Evolutionary conservation across 139 green algal genomes (phyloP), one percentile per base, ranked within the genome.

Genomic region (Deuterostichococcus epilithicus): DNA sequence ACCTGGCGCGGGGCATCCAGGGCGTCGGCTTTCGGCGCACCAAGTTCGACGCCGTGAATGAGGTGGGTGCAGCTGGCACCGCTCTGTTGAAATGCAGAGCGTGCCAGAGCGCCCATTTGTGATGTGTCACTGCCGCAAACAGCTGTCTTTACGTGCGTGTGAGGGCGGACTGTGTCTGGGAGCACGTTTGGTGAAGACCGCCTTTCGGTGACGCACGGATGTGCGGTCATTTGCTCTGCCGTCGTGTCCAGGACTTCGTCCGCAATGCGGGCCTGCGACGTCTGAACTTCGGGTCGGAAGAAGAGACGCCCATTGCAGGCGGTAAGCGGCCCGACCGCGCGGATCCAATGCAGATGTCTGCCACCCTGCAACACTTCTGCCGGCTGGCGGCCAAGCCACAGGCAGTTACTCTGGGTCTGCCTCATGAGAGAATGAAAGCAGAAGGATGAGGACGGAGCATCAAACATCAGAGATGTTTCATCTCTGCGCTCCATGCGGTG

Each of bases 11-110:
- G 38, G 87, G 87, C 36, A 76, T 81, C 28, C 73, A 88, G 70
- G 87, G 87, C 3, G 79, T 92, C 23, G 70, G 68, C n/a, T 88
- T 84, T 75, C 68, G 81, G 26, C 75, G 78, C 37, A 81, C 83
- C 28, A 83, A 82, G 59, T 79, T 91, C 68, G 80, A 89, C 39
- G 69, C 69, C 37, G 44, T 89, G 1, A 68, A 77, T 26, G 74
- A 87, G 37, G 80, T 76, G 18, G 75, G 75, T 26, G 60, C n/a
- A n/a, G n/a, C n/a, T n/a, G n/a, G n/a, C n/a, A n/a, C n/a, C n/a
- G n/a, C n/a, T n/a, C n/a, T n/a, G n/a, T n/a, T n/a, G n/a, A n/a
- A n/a, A n/a, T n/a, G n/a, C n/a, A n/a, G n/a, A n/a, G n/a, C n/a
- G n/a, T n/a, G n/a, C n/a, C n/a, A n/a, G n/a, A n/a, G n/a, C n/a